Evolutionary conservation across 2,329 filamentous ascomycete species (phyloP).

Genomic region (Sporothrix euskadiensis): DNA sequence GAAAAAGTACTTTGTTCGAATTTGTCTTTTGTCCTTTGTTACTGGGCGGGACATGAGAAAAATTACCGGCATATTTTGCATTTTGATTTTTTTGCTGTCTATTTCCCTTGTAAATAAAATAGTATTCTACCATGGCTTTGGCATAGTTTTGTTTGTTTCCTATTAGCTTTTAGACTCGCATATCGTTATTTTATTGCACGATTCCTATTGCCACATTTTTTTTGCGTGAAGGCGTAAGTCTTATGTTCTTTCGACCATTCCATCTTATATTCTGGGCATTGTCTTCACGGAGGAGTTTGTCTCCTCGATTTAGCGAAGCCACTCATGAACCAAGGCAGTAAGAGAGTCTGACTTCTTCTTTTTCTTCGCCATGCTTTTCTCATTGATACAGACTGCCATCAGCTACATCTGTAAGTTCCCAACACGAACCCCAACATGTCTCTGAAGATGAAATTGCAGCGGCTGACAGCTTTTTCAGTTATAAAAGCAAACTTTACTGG

Average conservation of each 20-base stretch:
- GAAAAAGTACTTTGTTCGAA: neutral
- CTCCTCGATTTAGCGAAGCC: neutral
- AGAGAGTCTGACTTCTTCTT: neutral
- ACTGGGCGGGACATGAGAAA: neutral
- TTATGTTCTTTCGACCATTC: neutral
- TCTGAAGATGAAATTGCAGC: neutral
- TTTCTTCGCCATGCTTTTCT: conserved; percentile 35
- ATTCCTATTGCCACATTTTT: neutral
- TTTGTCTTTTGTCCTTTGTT: neutral
- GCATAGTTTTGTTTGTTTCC: conserved; percentile 15
- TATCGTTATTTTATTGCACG: neutral
- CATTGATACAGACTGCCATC: conserved; percentile 36
- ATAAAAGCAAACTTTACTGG: conserved; percentile 4
- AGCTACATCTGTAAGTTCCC: conserved; percentile 38
- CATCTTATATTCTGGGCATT: neutral
- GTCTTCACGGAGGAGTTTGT: neutral
- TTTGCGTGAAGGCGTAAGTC: neutral
- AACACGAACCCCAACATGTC: neutral
- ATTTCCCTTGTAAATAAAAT: conserved; percentile 16
- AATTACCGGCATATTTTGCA: neutral
- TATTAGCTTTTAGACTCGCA: neutral
- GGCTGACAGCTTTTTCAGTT: neutral
- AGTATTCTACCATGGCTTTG: neutral
- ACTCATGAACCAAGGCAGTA: neutral
- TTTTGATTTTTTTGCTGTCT: neutral